Evolutionary conservation across 345 rosid species (phyloP).

Genomic region (Cardamine resedifolia): DNA sequence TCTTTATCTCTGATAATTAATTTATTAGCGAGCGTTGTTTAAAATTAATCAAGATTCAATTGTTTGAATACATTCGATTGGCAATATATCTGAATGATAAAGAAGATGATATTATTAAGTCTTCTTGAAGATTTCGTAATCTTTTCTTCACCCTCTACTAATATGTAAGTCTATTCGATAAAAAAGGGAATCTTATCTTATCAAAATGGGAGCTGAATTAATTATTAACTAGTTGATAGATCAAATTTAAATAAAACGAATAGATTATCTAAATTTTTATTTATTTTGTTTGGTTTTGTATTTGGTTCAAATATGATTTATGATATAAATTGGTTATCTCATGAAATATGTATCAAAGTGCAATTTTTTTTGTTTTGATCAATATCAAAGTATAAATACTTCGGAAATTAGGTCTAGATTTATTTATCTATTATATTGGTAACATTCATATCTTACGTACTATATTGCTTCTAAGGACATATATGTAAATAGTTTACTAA

Average conservation of each 20-base stretch:
- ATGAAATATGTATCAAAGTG: no score
- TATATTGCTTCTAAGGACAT: no score
- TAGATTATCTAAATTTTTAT: background rate
- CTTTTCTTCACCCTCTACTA: conserved; percentile 7
- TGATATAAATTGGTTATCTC: no score
- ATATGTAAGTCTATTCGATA: background rate
- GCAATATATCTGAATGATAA: conserved; percentile 12
- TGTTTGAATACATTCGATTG: conserved; percentile 13
- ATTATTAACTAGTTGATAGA: conserved; percentile 1
- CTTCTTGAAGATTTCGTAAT: conserved; percentile 25
- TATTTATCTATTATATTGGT: no score
- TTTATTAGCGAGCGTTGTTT: background rate
- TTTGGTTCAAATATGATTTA: no score
- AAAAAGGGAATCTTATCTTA: conserved; percentile 1
- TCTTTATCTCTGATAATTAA: conserved; percentile 6
- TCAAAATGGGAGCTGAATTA: background rate
- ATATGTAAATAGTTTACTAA: no score
- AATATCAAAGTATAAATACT: no score
- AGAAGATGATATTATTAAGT: background rate
- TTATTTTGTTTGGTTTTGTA: no score
- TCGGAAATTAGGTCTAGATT: no score
- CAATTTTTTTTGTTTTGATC: no score
- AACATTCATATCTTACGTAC: no score
- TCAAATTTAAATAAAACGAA: background rate
- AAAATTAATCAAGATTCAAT: background rate